A percentile compares a stretch with the other conserved stretches of the same genome.
Evolutionary conservation across 1,284 basidiomycete species (phyloP).

Genomic region (Melampsora occidentalis): DNA sequence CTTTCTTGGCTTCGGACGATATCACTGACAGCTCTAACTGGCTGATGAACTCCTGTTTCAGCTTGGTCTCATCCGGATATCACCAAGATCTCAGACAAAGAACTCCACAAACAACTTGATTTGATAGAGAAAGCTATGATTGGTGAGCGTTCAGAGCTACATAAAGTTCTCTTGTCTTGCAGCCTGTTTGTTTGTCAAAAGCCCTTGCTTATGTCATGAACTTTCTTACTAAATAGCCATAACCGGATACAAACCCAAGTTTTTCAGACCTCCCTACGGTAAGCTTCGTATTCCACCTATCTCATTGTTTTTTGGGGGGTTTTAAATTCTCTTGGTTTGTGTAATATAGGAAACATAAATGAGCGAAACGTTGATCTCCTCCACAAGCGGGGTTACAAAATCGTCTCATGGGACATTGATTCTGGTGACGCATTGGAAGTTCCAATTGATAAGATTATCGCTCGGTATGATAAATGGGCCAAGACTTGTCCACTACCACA

Average conservation of each 20-base stretch:
- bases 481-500: conserved; percentile 22
- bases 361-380: conserved; percentile 16
- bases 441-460: neutral
- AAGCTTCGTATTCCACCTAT: neutral
- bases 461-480: conserved; percentile 3
- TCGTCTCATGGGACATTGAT: conserved; percentile 29
- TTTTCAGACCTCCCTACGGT: conserved; percentile 40
- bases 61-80: neutral
- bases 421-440: conserved; percentile 24
- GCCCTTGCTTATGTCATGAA: neutral
- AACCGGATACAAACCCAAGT: conserved; percentile 28
- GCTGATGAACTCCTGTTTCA: neutral
- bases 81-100: neutral
- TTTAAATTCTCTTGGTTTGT: neutral
- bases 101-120: conserved; percentile 9
- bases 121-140: neutral
- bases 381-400: conserved; percentile 20
- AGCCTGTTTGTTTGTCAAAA: neutral
- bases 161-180: neutral
- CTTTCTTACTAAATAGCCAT: conserved; percentile 14
- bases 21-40: too few relatives aligned
- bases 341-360: neutral
- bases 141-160: neutral
- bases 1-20: too few relatives aligned
- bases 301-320: neutral